Conservation (phyloP, 176 grass and related monocot genomes). For the Puya raimondii region DNA sequence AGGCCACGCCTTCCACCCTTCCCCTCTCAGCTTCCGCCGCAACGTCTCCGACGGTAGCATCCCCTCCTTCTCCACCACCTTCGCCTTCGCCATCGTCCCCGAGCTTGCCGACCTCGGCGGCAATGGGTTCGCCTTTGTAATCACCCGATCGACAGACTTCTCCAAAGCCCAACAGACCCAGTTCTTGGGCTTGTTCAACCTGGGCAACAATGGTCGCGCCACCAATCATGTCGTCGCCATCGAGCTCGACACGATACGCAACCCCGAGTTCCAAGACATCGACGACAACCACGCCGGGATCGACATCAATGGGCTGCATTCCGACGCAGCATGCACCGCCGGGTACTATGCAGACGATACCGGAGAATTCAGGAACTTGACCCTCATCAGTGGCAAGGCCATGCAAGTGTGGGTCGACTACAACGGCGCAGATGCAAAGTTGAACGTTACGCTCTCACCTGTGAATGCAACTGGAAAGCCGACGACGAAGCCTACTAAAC, state of each 20-base stretch:
- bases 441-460: conserved; percentile 9
- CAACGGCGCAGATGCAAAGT: not conserved
- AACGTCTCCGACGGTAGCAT: not conserved
- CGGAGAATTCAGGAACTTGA: not conserved
- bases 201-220: conserved; percentile 4
- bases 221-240: conserved; percentile 15
- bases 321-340: not conserved
- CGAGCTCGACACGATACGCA: conserved; percentile 24
- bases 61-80: conserved; percentile 26
- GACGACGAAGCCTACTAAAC: not conserved
- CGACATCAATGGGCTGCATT: not conserved
- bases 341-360: conserved; percentile 5
- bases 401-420: conserved; percentile 22
- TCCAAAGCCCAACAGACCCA: not conserved
- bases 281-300: conserved; percentile 23
- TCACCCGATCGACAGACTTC: conserved; percentile 5
- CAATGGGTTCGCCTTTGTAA: conserved; percentile 17
- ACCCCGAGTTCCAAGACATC: conserved; percentile 16
- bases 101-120: conserved; percentile 4
- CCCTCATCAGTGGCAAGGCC: not conserved
- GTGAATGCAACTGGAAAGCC: not conserved
- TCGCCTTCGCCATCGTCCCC: conserved; percentile 21
- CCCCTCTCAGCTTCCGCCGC: not conserved
- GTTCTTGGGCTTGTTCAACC: conserved; percentile 27
- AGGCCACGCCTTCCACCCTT: conserved; percentile 18